Percentiles rank a stretch among this genome's conserved stretches.
phyloP scores from a whole-genome alignment of 2,329 filamentous ascomycete genomes.

The Ascochyta viciae-villosae region DNA sequence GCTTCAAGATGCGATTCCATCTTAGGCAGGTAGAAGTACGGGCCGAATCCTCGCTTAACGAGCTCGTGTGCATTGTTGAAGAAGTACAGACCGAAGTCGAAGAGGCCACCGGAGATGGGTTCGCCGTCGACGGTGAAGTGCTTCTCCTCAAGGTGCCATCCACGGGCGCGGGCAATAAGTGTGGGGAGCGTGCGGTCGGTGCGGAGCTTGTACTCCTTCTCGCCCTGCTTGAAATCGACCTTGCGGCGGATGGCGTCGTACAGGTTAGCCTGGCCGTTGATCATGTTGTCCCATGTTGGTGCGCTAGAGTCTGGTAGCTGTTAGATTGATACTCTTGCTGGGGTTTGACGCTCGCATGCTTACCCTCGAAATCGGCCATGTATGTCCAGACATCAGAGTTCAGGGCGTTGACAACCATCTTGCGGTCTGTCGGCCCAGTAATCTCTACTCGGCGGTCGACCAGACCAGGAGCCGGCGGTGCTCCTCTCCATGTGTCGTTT shows the following conservation, averaged over 20 bases:
- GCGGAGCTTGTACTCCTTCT: constrained; percentile 96
- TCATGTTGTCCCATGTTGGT: constrained; percentile 99
- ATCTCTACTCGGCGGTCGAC: constrained; percentile 96
- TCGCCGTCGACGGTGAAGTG: constrained; percentile 95
- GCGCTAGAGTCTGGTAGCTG: constrained; percentile 78
- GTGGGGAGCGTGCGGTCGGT: constrained; percentile 88
- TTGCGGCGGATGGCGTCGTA: constrained; percentile 94
- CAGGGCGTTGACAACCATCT: constrained; percentile 98
- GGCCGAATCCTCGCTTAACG: constrained; percentile 81
- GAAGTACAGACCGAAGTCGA: constrained; percentile 99
- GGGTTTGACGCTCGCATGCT: constrained; percentile 28
- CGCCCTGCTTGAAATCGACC: constrained; percentile 93
- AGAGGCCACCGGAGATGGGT: constrained; percentile 88
- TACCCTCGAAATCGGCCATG: constrained; percentile 99
- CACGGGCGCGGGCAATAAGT: constrained; percentile 90
- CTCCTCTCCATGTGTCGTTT: constrained; percentile 91
- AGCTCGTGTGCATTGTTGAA: constrained; percentile 96
- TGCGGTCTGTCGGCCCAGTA: constrained; percentile 94
- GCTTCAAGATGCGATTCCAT: constrained; percentile 98
- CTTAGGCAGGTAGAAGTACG: constrained; percentile 98
- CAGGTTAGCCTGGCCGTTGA: constrained; percentile 96
- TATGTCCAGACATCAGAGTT: constrained; percentile 98
- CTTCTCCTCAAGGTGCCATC: constrained; percentile 99
- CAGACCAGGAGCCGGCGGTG: constrained; percentile 87
- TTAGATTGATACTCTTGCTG: constrained; percentile 14